These are phyloP conservation scores for Rhododendron williamsianum DNA, from an alignment of 148 eudicot genomes.

Conservation along the genomic window DNA sequence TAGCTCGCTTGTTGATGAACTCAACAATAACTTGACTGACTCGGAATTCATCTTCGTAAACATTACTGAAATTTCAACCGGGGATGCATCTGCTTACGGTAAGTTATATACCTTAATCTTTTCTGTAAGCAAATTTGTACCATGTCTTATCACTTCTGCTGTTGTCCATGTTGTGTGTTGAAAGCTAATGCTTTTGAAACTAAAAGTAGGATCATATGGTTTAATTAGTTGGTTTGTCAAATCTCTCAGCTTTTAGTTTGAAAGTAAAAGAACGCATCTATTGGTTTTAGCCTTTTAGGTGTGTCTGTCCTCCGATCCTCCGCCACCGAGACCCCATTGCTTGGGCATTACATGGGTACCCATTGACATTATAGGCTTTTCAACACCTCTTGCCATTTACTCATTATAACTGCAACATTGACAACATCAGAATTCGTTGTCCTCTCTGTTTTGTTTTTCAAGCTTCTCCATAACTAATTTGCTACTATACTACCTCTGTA, in stretches of 20 bases:
- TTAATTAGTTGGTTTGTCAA: no score
- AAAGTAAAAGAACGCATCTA: not conserved
- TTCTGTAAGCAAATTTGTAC: not conserved
- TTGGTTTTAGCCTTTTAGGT: not conserved
- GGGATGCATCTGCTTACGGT: constrained; percentile 28
- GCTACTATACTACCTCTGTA: not conserved
- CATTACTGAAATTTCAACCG: constrained; percentile 23
- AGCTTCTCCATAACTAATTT: not conserved
- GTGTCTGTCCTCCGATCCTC: not conserved
- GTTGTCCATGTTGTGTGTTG: no score
- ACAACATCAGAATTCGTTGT: not conserved
- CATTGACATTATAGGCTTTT: not conserved
- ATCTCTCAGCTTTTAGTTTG: no score
- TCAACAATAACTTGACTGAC: constrained; percentile 22
- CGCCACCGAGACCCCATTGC: not conserved
- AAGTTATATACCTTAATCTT: not conserved
- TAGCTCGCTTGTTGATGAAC: constrained; percentile 21
- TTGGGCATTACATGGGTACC: not conserved
- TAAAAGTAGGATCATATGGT: no score
- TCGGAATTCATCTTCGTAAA: constrained; percentile 41
- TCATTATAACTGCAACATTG: not conserved
- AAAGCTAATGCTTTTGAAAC: no score
- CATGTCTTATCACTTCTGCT: not conserved
- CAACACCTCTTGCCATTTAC: not conserved
- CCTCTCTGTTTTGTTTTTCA: not conserved